These are phyloP conservation scores for Penicillium argentinense DNA, from an alignment of 495 filamentous ascomycete species.

Conservation along the genomic window DNA sequence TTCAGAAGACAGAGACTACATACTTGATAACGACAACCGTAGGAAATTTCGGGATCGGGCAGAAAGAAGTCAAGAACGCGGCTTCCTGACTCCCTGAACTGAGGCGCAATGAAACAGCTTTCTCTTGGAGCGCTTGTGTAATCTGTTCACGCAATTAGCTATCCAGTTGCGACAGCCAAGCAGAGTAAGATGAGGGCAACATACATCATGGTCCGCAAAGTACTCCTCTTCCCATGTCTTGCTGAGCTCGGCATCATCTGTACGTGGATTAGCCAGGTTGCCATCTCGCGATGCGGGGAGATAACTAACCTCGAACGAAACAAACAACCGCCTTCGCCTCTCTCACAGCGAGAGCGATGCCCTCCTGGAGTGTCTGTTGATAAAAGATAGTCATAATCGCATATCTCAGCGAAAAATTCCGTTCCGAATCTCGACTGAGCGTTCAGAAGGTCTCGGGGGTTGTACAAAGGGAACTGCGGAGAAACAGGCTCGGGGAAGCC, in stretches of 20 bases:
- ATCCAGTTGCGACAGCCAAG: background rate
- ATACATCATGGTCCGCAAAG: conserved; percentile 60
- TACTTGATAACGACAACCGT: conserved; percentile 76
- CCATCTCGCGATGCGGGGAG: conserved; percentile 43
- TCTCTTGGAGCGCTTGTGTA: conserved; percentile 47
- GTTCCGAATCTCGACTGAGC: too few relatives aligned
- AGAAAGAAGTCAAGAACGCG: conserved; percentile 75
- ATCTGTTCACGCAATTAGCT: conserved; percentile 31
- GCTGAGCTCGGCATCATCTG: conserved; percentile 68
- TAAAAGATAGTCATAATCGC: conserved; percentile 65
- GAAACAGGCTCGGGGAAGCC: conserved; percentile 15
- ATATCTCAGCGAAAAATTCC: background rate
- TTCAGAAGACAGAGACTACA: conserved; percentile 18
- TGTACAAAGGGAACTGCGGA: conserved; percentile 17
- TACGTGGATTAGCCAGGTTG: conserved; percentile 10
- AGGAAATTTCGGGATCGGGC: conserved; percentile 69
- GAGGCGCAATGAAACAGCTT: conserved; percentile 68
- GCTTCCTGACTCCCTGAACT: conserved; percentile 73
- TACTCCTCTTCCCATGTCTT: conserved; percentile 74
- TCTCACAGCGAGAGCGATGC: conserved; percentile 71
- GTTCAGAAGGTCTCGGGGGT: too few relatives aligned
- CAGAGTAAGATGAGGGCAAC: background rate
- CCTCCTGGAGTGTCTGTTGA: conserved; percentile 72
- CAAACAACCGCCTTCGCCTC: conserved; percentile 65
- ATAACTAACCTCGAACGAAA: conserved; percentile 63